Conservation (phyloP, 169 alveolate genomes). For the Cryptosporidium sp. region DNA sequence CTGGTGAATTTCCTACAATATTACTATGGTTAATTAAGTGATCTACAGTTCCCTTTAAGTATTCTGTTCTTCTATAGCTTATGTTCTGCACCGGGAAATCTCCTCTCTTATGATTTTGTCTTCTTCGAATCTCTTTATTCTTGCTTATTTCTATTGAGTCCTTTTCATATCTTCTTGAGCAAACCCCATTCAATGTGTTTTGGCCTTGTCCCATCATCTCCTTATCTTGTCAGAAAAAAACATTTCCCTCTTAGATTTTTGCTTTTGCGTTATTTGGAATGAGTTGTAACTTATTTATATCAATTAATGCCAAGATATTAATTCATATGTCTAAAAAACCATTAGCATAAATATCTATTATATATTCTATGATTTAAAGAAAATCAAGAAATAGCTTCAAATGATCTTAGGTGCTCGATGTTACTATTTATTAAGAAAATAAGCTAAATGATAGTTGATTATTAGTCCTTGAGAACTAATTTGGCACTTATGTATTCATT, state of each 20-base stretch:
- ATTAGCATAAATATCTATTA: background rate
- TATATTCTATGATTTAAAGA: too few relatives aligned
- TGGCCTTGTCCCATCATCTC: background rate
- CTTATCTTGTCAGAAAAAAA: background rate
- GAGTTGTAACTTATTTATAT: too few relatives aligned
- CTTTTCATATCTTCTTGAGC: constrained; percentile 3
- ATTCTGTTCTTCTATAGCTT: background rate
- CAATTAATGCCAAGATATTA: background rate
- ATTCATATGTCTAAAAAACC: background rate
- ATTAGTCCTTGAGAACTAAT: background rate
- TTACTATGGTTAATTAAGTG: background rate
- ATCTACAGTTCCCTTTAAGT: background rate
- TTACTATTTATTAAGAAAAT: too few relatives aligned
- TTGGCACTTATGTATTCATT: background rate
- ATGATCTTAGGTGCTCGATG: background rate
- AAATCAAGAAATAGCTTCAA: background rate
- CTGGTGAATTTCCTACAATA: constrained; percentile 6
- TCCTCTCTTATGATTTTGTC: background rate
- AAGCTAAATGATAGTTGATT: background rate
- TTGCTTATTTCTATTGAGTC: background rate
- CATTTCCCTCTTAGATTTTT: background rate
- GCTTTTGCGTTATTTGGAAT: background rate
- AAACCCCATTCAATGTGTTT: background rate
- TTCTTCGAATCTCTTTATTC: background rate
- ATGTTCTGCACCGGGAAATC: background rate